Conservation (phyloP, 208 protist genomes). For the Vickermania ingenoplastis region DNA sequence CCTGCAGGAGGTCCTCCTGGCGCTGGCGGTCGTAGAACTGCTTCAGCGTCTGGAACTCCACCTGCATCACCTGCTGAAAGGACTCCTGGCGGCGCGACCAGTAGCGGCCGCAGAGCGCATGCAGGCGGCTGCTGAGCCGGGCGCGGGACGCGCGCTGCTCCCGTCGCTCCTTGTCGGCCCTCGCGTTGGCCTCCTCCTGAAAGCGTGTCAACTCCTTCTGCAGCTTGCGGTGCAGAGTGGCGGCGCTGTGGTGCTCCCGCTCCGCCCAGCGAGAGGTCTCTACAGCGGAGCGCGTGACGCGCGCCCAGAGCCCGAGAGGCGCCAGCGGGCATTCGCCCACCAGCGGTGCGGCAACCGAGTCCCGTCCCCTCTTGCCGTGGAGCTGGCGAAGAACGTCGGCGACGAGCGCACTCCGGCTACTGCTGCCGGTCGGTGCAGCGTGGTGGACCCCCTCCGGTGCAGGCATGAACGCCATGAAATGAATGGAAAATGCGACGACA, state of each 20-base stretch:
- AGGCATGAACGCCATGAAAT: too few relatives aligned
- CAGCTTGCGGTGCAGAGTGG: conserved; percentile 14
- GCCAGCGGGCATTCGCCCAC: conserved; percentile 25
- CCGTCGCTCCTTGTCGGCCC: conserved; percentile 27
- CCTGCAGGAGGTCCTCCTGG: conserved; percentile 67
- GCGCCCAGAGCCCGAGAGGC: conserved; percentile 57
- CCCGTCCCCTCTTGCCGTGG: conserved; percentile 4
- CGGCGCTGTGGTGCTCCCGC: conserved; percentile 13
- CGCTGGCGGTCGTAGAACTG: conserved; percentile 40
- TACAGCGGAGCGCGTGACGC: conserved; percentile 40
- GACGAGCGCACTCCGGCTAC: too few relatives aligned
- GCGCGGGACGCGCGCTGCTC: conserved; percentile 49
- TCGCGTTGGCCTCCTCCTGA: conserved; percentile 33
- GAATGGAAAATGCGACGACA: too few relatives aligned
- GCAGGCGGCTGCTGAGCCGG: conserved; percentile 31
- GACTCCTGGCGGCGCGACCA: conserved; percentile 48
- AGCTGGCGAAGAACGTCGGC: not conserved
- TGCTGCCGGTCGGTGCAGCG: too few relatives aligned
- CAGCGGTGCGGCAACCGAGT: conserved; percentile 18
- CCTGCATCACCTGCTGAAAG: conserved; percentile 49
- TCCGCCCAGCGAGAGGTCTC: conserved; percentile 8
- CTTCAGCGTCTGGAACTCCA: conserved; percentile 71
- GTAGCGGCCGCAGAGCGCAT: conserved; percentile 17
- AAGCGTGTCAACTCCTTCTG: conserved; percentile 35
- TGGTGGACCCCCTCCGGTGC: not conserved